Percentiles rank a stretch among this genome's conserved stretches.
phyloP scores from a whole-genome alignment of 768 basidiomycete species.

The Pleurotus tuber-regium region DNA sequence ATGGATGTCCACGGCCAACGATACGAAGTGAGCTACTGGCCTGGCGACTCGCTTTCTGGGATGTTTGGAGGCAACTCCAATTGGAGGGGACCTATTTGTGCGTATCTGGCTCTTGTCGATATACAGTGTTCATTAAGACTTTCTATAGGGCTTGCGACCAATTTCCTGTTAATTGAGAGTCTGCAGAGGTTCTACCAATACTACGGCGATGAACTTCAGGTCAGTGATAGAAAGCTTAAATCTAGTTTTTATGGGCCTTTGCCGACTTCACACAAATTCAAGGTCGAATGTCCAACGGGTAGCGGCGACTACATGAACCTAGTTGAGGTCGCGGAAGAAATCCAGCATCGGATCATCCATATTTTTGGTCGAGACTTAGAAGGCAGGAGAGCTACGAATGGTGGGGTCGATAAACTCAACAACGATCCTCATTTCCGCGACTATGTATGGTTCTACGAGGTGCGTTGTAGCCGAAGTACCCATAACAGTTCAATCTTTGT shows the following conservation, averaged over 20 bases:
- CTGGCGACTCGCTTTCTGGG: conserved; percentile 92
- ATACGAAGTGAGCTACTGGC: conserved; percentile 96
- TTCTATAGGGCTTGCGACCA: conserved; percentile 84
- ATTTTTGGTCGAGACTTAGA: conserved; percentile 93
- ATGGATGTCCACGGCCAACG: conserved; percentile 92
- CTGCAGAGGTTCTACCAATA: conserved; percentile 98
- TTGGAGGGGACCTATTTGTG: conserved; percentile 91
- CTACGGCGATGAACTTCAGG: conserved; percentile 88
- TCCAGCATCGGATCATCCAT: conserved; percentile 98
- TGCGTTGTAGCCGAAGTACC: conserved; percentile 25
- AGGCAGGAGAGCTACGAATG: conserved; percentile 88
- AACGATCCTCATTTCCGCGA: conserved; percentile 94
- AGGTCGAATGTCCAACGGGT: conserved; percentile 94
- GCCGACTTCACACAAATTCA: neutral
- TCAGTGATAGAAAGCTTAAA: conserved; percentile 17
- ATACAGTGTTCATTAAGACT: neutral
- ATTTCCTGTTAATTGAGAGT: conserved; percentile 93
- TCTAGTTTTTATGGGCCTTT: conserved; percentile 1
- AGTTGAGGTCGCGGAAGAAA: conserved; percentile 91
- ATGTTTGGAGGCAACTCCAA: conserved; percentile 99
- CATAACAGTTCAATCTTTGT: neutral
- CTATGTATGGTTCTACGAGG: conserved; percentile 96
- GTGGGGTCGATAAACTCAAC: conserved; percentile 83
- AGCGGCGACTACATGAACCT: conserved; percentile 98
- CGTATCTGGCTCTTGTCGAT: conserved; percentile 17